These are phyloP conservation scores for Tephrocybe sp. DNA, from an alignment of 768 basidiomycete genomes.

Conservation along the genomic window DNA sequence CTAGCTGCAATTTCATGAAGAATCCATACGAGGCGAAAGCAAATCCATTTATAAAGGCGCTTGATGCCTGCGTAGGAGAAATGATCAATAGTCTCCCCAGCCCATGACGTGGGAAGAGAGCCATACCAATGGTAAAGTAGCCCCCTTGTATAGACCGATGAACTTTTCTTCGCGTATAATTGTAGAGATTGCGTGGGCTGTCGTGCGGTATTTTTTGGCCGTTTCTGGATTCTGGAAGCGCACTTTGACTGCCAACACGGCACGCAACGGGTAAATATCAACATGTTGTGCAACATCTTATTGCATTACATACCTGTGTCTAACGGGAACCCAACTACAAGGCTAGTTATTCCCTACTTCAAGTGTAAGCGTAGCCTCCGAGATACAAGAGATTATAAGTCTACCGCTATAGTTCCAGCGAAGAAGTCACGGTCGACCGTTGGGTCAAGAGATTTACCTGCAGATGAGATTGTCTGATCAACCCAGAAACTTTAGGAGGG, in stretches of 20 bases:
- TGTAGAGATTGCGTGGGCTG: constrained; percentile 61
- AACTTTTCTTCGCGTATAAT: constrained; percentile 73
- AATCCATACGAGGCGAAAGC: constrained; percentile 86
- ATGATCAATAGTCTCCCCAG: not conserved
- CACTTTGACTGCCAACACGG: constrained; percentile 62
- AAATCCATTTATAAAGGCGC: constrained; percentile 80
- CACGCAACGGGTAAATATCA: not conserved
- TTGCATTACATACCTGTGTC: constrained; percentile 52
- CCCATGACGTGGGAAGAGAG: not conserved
- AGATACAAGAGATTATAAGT: not conserved
- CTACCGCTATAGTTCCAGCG: constrained; percentile 68
- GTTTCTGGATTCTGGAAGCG: constrained; percentile 70
- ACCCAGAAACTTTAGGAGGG: no score
- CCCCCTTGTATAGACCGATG: constrained; percentile 71
- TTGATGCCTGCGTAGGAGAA: constrained; percentile 47
- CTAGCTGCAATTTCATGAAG: constrained; percentile 67
- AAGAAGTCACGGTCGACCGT: constrained; percentile 76
- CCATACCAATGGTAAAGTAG: constrained; percentile 77
- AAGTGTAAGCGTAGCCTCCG: not conserved
- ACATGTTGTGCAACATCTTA: not conserved
- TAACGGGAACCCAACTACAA: constrained; percentile 76
- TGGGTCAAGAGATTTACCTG: constrained; percentile 44
- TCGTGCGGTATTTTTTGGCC: constrained; percentile 58
- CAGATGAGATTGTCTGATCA: no score
- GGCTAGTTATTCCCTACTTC: constrained; percentile 57